Base-by-base conservation (phyloP, 768 basidiomycete species). In the Gloeostereum incarnatum region DNA sequence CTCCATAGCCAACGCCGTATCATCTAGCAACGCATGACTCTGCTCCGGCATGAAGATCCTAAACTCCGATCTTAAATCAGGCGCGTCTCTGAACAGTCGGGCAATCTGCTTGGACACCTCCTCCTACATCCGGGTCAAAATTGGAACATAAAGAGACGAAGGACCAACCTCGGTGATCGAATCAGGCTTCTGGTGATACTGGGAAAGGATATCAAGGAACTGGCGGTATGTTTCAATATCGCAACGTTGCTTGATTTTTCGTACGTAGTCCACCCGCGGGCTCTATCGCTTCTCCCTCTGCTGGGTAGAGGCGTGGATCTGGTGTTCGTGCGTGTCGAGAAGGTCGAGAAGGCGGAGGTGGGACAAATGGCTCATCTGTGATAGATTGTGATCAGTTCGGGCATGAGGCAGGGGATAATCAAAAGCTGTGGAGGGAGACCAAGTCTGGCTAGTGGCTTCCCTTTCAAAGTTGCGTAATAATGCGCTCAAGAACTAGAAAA, bases 191-290 rank as follows among this genome's bases (percentile, higher is more conserved):
- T 73, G 63, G 39, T 81, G 73, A 52, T 79, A 77, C 30, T 71
- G 63, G 6, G 78, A 74, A 2, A 91, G 60, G 38, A 89, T 81
- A 48, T 84, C 82, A 18, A 89, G 58, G 51, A 90, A 90, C 47
- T 78, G 73, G 38, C 75, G 73, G 47, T 89, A 90, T 4, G 85
- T 91, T 11, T 91, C 89, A 0, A 88, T 75, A 45, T 94, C 87
- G 59, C 89, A 96, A 11, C 91, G 79, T 42, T 84, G 81, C 58
- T 96, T 97, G 60, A 98, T 96, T 62, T 91, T 91, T 61, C 93
- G 91, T 22, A 99, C 91, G 49, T 94, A 98, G 50, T 89, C 79
- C 40, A 98, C 81, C n/a, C 0, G 96, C 96, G 13, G 78, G 81
- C 47, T 80, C 75, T 63, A 66, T 14, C 31, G 37, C 11, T 31